Percentiles rank a stretch among this genome's conserved stretches.
Evolutionary conservation across 1,284 basidiomycete species (phyloP).

Genomic region (Cerrena zonata): DNA sequence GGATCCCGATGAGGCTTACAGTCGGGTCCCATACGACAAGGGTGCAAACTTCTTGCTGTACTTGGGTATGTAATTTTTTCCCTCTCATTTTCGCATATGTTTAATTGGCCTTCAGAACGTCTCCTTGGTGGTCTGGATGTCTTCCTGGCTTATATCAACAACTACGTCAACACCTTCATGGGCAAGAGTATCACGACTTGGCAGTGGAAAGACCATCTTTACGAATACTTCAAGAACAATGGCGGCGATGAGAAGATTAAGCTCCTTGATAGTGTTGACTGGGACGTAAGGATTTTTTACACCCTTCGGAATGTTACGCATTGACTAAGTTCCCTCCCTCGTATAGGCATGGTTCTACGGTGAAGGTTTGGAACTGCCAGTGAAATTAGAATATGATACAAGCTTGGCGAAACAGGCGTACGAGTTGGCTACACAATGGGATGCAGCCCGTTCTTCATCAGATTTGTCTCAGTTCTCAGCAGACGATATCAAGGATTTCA

Average conservation of each 20-base stretch:
- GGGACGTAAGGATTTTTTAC: conserved; percentile 53
- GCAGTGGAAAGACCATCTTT: conserved; percentile 85
- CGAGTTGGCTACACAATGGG: conserved; percentile 74
- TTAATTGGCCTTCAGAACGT: conserved; percentile 44
- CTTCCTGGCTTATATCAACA: conserved; percentile 76
- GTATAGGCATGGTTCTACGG: conserved; percentile 85
- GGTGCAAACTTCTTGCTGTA: conserved; percentile 68
- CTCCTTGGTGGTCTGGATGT: conserved; percentile 82
- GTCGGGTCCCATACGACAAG: conserved; percentile 70
- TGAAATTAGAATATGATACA: conserved; percentile 78
- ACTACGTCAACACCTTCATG: conserved; percentile 76
- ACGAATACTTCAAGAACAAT: conserved; percentile 66
- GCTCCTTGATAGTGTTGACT: conserved; percentile 71
- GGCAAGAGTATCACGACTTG: conserved; percentile 83
- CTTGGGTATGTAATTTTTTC: conserved; percentile 39
- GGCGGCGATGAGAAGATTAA: conserved; percentile 60
- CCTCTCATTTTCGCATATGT: not conserved
- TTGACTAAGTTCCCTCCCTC: too few relatives aligned
- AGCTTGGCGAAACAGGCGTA: conserved; percentile 71
- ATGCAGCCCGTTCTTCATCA: conserved; percentile 48
- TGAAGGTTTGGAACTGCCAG: conserved; percentile 73
- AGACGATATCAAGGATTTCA: conserved; percentile 52
- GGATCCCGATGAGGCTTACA: conserved; percentile 81
- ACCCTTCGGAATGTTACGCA: conserved; percentile 1
- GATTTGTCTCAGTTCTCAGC: conserved; percentile 47